Base-by-base conservation (phyloP, 2,329 filamentous ascomycete species). In the Furcasterigmium sp. region DNA sequence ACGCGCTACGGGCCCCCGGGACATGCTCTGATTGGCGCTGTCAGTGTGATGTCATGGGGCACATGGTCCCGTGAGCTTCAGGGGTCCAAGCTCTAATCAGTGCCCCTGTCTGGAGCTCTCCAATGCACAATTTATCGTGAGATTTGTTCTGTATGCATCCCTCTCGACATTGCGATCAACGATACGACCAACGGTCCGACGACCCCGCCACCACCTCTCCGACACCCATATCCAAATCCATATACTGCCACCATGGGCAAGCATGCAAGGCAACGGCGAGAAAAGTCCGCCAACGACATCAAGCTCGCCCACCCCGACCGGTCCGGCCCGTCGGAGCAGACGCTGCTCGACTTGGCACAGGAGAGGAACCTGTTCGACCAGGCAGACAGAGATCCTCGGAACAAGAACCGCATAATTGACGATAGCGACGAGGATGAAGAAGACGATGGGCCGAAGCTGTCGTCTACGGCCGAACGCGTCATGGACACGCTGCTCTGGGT, bases 321-420 rank as follows among this genome's bases (percentile, higher is more conserved):
- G 46, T 80, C 78, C 40, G 76, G 62, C 2, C 73, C 72, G 0
- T 66, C 66, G 5, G 73, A 80, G 35, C 75, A 84, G 60, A 91
- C 87, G 0, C 72, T 93, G n/a, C 72, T 90, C 46, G 72, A 91
- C 44, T 59, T 91, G 23, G 87, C 87, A 46, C 73, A 84, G 42
- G 76, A 87, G 50, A 75, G 77, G 51, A 59, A 79, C 58, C 65
- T 85, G 52, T 69, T 82, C 60, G 64, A 68, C 42, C 62, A 72
- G 60, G 68, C 73, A n/a, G 65, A 69, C 23, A 55, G 57, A 44
- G 56, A 63, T 47, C 59, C 68, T 56, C 60, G 59, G 51, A 57
- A 56, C 51, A 68, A 55, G 46, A 55, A 52, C 47, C 50, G 44
- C 23, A 43, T 41, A 20, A 45, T 42, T 8, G 43, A 49, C 19